A percentile compares a stretch with the other conserved stretches of the same genome.
Evolutionary conservation across 768 basidiomycete species (phyloP).

Genomic region (Clitopilus hobsonii): DNA sequence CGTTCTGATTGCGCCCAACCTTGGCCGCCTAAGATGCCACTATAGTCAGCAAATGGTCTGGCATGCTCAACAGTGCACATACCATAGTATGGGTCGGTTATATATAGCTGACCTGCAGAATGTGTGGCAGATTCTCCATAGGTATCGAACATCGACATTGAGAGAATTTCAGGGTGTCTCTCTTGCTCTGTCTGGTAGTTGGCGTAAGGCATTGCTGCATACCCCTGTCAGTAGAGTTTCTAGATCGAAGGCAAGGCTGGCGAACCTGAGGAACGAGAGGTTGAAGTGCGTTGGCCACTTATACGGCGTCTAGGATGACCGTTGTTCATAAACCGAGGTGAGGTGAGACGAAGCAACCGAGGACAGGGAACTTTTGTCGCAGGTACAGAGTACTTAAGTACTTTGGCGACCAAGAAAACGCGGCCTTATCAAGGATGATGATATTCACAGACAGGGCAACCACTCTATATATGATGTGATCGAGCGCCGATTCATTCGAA

Average conservation of each 20-base stretch:
- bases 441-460: conserved; percentile 23
- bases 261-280: not conserved
- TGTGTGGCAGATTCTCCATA: conserved; percentile 2
- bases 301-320: conserved; percentile 6
- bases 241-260: not conserved
- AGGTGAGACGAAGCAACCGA: not conserved
- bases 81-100: not conserved
- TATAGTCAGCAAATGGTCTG: not conserved
- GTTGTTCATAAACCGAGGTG: conserved; percentile 4
- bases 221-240: conserved; percentile 10
- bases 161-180: conserved; percentile 1
- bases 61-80: not conserved
- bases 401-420: conserved; percentile 6
- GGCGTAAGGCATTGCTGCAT: conserved; percentile 8
- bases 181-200: conserved; percentile 3
- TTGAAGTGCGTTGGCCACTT: conserved; percentile 5
- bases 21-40: not conserved
- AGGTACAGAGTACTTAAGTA: conserved; percentile 5
- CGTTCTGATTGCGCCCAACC: not conserved
- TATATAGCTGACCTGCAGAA: not conserved
- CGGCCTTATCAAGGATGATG: conserved; percentile 26
- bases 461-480: conserved; percentile 21
- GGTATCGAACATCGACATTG: not conserved
- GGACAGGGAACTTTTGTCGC: not conserved
- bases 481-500: conserved; percentile 24